phyloP scores from a whole-genome alignment of 495 filamentous ascomycete genomes.

The Talaromyces thailandensis region DNA sequence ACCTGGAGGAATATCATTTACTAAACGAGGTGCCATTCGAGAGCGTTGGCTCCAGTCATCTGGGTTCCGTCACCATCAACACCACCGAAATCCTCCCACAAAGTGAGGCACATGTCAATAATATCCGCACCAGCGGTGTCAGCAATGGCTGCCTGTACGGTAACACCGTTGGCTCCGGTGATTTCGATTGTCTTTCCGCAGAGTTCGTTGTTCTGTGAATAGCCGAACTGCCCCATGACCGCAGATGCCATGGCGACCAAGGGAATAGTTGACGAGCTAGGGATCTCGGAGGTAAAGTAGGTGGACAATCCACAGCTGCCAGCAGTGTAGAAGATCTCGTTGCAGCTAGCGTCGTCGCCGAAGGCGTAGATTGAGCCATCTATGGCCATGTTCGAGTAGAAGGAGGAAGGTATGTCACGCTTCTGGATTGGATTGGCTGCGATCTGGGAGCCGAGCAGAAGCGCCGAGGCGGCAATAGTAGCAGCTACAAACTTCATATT shows the following conservation, averaged over 20 bases:
- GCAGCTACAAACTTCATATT: conserved; percentile 1
- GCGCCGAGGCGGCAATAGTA: background rate
- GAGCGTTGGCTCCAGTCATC: background rate
- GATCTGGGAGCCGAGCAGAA: background rate
- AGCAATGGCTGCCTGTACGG: conserved; percentile 2
- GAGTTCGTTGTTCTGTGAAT: conserved; percentile 3
- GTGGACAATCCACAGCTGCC: conserved; percentile 6
- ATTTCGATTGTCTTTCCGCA: conserved; percentile 7
- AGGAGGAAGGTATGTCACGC: conserved; percentile 3
- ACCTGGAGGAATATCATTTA: background rate
- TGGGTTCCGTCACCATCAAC: conserved; percentile 3
- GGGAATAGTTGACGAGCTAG: background rate
- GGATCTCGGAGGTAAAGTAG: conserved; percentile 2
- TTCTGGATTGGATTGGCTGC: background rate
- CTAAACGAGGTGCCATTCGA: background rate
- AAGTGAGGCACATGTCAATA: conserved; percentile 5
- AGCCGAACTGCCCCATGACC: conserved; percentile 5
- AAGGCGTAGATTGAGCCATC: conserved; percentile 4
- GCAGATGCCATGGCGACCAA: conserved; percentile 3
- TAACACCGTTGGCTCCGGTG: conserved; percentile 3
- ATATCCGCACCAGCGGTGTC: conserved; percentile 5
- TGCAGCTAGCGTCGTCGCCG: conserved; percentile 1
- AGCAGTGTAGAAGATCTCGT: conserved; percentile 2
- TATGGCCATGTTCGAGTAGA: background rate
- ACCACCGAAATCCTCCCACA: conserved; percentile 5